Evolutionary conservation across 139 green algal species (phyloP).

Genomic region (Zygnema circumcarinatum): DNA sequence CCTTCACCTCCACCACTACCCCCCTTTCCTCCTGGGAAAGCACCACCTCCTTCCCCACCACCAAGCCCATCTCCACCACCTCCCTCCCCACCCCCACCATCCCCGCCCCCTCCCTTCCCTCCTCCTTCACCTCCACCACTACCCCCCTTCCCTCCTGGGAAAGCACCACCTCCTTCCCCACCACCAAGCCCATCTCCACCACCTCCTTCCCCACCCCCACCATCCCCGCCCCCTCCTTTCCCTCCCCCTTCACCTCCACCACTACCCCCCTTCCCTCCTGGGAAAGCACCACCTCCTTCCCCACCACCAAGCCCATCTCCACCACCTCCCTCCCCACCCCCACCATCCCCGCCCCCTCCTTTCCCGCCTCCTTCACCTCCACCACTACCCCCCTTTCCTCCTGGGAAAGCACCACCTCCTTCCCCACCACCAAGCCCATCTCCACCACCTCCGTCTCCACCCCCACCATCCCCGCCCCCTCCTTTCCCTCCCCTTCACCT

Average conservation of each 20-base stretch:
- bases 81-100: neutral
- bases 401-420: no score
- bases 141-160: neutral
- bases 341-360: neutral
- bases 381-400: neutral
- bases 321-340: neutral
- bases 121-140: neutral
- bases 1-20: neutral
- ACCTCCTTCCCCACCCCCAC: neutral
- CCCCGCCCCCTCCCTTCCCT: neutral
- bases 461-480: neutral
- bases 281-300: no score
- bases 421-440: neutral
- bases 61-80: no score
- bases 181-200: no score
- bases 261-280: neutral
- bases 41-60: neutral
- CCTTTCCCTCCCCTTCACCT: no score
- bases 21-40: neutral
- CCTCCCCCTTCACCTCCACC: neutral
- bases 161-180: neutral
- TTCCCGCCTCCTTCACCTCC: neutral
- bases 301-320: neutral
- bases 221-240: neutral
- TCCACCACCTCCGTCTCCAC: neutral